Conservation (phyloP, 2,329 filamentous ascomycete species). For the Exophiala viscosa region DNA sequence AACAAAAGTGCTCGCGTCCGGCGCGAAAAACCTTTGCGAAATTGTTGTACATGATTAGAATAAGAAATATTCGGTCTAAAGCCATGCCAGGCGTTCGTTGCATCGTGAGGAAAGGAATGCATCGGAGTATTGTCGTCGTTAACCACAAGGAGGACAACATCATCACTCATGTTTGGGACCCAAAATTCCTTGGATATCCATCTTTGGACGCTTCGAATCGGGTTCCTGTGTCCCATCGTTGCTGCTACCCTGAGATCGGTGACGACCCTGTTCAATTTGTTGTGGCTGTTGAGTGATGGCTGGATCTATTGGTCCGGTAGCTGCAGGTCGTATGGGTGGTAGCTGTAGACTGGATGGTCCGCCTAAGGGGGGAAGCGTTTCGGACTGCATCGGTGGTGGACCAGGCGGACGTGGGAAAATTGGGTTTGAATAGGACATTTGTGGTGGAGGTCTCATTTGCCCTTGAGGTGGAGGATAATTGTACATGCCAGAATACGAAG, state of each 20-base stretch:
- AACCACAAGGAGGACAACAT: background rate
- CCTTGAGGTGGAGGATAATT: constrained; percentile 14
- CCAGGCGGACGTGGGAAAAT: constrained; percentile 17
- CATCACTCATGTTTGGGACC: constrained; percentile 22
- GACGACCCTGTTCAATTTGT: constrained; percentile 4
- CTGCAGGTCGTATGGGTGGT: constrained; percentile 26
- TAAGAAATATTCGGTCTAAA: background rate
- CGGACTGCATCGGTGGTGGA: constrained; percentile 3
- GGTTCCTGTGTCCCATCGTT: constrained; percentile 22
- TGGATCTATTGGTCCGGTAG: constrained; percentile 22
- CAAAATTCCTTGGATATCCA: constrained; percentile 29
- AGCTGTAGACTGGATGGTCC: constrained; percentile 22
- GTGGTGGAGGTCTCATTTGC: constrained; percentile 9
- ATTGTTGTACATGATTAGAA: constrained; percentile 7
- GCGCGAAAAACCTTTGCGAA: background rate
- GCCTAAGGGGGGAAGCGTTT: constrained; percentile 12
- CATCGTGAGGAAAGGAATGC: constrained; percentile 8
- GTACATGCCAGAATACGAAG: constrained; percentile 15
- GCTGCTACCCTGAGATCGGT: constrained; percentile 8
- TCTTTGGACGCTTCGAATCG: constrained; percentile 28
- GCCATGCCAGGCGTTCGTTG: background rate
- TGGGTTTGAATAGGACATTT: constrained; percentile 14
- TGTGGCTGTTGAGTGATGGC: constrained; percentile 22
- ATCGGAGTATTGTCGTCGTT: background rate
- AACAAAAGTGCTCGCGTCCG: background rate